Conservation (phyloP, 805 yeast species). For the Schizosaccharomyces cryophilus region DNA sequence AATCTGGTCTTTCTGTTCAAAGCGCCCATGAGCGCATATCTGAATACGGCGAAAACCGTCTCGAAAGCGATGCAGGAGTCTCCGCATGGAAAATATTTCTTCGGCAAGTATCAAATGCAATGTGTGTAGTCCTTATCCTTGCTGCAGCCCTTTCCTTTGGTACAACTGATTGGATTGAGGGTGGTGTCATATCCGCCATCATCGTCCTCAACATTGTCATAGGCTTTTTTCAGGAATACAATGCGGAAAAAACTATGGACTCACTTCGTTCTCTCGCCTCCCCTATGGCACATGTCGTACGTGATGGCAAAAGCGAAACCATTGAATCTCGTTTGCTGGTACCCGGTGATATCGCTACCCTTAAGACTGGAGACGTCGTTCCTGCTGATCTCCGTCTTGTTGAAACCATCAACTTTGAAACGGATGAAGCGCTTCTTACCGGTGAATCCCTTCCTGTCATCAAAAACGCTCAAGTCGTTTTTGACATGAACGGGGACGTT, state of each 20-base stretch:
- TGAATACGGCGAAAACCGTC: conserved; percentile 30
- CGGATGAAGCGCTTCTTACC: conserved; percentile 42
- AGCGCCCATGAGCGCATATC: conserved; percentile 14
- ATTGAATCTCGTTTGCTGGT: conserved; percentile 41
- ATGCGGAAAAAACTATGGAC: conserved; percentile 61
- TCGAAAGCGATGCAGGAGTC: conserved; percentile 35
- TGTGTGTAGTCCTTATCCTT: conserved; percentile 31
- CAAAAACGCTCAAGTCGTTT: conserved; percentile 24
- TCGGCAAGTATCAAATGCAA: conserved; percentile 52
- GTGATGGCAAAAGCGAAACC: conserved; percentile 32
- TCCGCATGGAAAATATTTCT: conserved; percentile 30
- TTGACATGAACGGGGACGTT: conserved; percentile 12
- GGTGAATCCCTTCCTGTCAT: conserved; percentile 45
- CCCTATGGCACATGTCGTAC: conserved; percentile 42
- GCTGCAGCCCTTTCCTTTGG: conserved; percentile 33
- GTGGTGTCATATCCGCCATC: conserved; percentile 55
- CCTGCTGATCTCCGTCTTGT: conserved; percentile 50
- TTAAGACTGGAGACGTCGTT: conserved; percentile 47
- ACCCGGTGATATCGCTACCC: conserved; percentile 44
- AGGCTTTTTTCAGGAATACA: conserved; percentile 46
- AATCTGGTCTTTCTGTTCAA: conserved; percentile 22
- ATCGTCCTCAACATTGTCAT: conserved; percentile 36
- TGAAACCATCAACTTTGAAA: conserved; percentile 37
- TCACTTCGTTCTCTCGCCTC: conserved; percentile 41
- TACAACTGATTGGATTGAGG: conserved; percentile 56